Percentiles rank a stretch among this genome's conserved stretches.
Conservation (phyloP, 306 rosid species). For the Gastrolobium villosum region DNA sequence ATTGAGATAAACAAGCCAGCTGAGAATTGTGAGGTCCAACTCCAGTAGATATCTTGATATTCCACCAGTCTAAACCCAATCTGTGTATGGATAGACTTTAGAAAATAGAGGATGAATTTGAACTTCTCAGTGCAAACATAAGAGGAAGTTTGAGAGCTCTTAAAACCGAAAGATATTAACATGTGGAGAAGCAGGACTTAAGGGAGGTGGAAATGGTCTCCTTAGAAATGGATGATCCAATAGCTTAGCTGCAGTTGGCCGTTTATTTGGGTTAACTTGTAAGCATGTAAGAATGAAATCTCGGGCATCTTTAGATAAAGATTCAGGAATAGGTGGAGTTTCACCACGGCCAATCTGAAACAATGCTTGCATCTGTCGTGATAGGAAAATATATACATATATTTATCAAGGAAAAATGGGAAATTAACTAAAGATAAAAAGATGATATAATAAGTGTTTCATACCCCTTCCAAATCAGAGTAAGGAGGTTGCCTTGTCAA, state of each 20-base stretch:
- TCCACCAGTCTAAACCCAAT: slow-evolving; percentile 38
- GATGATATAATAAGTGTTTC: slow-evolving; percentile 38
- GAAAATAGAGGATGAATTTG: slow-evolving; percentile 37
- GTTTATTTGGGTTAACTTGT: slow-evolving; percentile 60
- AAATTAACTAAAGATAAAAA: slow-evolving; percentile 17
- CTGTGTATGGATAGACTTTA: slow-evolving; percentile 33
- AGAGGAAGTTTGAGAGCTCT: slow-evolving; percentile 23
- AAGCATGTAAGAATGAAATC: slow-evolving; percentile 64
- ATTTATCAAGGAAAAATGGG: slow-evolving; percentile 26
- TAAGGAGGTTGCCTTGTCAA: slow-evolving; percentile 61
- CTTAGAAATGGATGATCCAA: slow-evolving; percentile 61
- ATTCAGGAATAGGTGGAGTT: slow-evolving; percentile 62
- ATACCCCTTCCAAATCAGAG: slow-evolving; percentile 66
- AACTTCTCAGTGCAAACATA: slow-evolving; percentile 29
- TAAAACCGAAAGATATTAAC: slow-evolving; percentile 26
- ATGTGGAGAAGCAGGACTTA: slow-evolving; percentile 47
- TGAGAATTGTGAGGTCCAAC: slow-evolving; percentile 14
- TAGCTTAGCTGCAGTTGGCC: slow-evolving; percentile 63
- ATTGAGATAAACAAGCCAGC: slow-evolving; percentile 31
- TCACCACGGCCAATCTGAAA: slow-evolving; percentile 63
- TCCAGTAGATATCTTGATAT: slow-evolving; percentile 29
- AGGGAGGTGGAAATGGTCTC: slow-evolving; percentile 45
- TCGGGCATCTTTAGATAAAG: slow-evolving; percentile 56
- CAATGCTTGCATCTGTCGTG: slow-evolving; percentile 61
- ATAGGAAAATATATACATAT: slow-evolving; percentile 16